Evolutionary conservation across 768 basidiomycete species (phyloP).

Genomic region (Neoboletus brunneissimus): DNA sequence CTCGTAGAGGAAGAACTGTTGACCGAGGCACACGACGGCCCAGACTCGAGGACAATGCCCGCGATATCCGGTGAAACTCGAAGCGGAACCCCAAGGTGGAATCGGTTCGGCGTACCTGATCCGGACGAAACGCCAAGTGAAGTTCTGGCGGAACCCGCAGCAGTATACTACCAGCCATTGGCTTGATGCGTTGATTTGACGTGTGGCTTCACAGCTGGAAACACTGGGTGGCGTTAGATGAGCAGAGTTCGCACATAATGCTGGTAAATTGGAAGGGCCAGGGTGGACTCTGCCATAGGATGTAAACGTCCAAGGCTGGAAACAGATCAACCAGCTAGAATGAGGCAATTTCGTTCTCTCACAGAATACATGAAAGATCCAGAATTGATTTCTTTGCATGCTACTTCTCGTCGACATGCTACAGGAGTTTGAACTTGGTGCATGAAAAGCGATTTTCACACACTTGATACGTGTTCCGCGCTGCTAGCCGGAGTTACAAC

Average conservation of each 20-base stretch:
- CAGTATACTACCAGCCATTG: slow-evolving; percentile 12
- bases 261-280: slow-evolving; percentile 1
- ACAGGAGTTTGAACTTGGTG: no score
- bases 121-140: slow-evolving; percentile 12
- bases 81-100: background rate
- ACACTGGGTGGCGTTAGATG: slow-evolving; percentile 14
- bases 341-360: background rate
- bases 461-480: no score
- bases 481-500: no score
- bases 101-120: slow-evolving; percentile 13
- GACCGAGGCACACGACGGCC: background rate
- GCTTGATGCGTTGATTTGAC: no score
- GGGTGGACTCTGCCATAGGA: background rate
- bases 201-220: slow-evolving; percentile 8
- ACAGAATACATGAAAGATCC: no score
- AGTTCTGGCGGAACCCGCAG: slow-evolving; percentile 14
- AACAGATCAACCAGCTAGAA: background rate
- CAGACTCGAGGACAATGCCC: background rate
- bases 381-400: background rate
- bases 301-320: background rate
- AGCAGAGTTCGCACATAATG: slow-evolving; percentile 15
- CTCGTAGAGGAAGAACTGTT: background rate
- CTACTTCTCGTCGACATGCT: background rate
- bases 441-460: no score
- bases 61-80: background rate